phyloP scores from a whole-genome alignment of 129 eudicot species.

The Mikania micrantha region DNA sequence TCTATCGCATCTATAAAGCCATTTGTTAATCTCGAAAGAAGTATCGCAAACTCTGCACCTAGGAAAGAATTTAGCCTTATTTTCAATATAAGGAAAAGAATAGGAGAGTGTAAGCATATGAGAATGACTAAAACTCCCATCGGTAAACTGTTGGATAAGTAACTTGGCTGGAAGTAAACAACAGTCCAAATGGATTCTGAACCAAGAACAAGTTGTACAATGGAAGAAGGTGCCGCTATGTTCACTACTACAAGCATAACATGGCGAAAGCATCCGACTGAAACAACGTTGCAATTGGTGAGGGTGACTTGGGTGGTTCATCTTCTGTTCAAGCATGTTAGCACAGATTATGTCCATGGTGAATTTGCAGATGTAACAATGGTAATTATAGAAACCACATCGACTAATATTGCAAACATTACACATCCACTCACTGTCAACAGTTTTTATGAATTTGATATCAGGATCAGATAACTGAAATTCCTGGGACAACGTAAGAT shows the following conservation, averaged over 20 bases:
- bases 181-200: neutral
- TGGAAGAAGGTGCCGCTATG: neutral
- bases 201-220: neutral
- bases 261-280: neutral
- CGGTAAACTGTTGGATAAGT: neutral
- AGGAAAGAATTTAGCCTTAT: neutral
- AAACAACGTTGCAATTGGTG: neutral
- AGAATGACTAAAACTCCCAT: neutral
- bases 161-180: neutral
- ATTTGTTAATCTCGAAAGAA: neutral
- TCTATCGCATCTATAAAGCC: slow-evolving; percentile 11
- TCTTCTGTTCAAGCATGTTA: neutral
- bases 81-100: neutral
- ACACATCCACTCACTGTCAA: neutral
- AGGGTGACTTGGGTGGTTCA: neutral
- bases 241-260: neutral
- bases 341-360: neutral
- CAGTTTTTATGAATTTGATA: neutral
- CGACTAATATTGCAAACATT: neutral
- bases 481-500: neutral
- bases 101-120: slow-evolving; percentile 18
- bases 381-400: neutral
- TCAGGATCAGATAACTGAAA: neutral
- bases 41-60: neutral
- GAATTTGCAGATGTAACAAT: neutral